Base-by-base conservation (phyloP, 2,329 filamentous ascomycete species). In the Chrysoporthe austroafricana region DNA sequence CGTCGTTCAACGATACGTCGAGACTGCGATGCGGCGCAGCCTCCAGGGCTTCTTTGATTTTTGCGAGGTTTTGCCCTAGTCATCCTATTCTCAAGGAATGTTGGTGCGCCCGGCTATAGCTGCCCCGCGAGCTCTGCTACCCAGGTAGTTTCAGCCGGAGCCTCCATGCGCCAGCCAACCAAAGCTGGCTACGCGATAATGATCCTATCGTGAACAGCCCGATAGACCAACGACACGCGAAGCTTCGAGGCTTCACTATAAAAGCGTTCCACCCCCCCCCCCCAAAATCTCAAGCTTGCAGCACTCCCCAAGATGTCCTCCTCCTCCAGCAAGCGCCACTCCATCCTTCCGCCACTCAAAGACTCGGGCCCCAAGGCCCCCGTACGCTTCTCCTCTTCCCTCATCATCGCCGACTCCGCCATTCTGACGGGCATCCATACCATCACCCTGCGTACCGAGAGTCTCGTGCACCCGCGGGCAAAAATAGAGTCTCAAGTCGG, bases 391-490 rank as follows among this genome's bases (percentile, higher is more conserved):
- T 86, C 87, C 21, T 85, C 86, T 0, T 83, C 84, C 21, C 79
- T 90, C 66, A 84, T 83, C 42, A 89, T 91, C 68, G 85, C 88
- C 74, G 88, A 90, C 71, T 85, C 85, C 68, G 87, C 88, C 13
- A 80, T 86, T 21, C 80, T 91, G 21, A 87, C 83, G 21, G 96
- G 96, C 71, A 89, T 86, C 2, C 86, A 96, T 76, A 90, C 88
- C 1, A 92, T 99, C 71, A 90, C 88, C 57, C 88, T 98, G 70
- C 90, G 90, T 66, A 85, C 91, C 34, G 90, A 93, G 74, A 90
- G 88, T 3, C 87, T 97, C 7, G 81, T 99, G n/a, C 95, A 98
- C 74, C 94, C 96, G 1, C 92, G 94, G 61, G 88, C 90, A 18
- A 89, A 90, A 70, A 86, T 97, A 66, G 91, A 94, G 74, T 91